Evolutionary conservation across 768 basidiomycete species (phyloP), one percentile per base, ranked within the genome.

Genomic region (Pleurotus platypus): DNA sequence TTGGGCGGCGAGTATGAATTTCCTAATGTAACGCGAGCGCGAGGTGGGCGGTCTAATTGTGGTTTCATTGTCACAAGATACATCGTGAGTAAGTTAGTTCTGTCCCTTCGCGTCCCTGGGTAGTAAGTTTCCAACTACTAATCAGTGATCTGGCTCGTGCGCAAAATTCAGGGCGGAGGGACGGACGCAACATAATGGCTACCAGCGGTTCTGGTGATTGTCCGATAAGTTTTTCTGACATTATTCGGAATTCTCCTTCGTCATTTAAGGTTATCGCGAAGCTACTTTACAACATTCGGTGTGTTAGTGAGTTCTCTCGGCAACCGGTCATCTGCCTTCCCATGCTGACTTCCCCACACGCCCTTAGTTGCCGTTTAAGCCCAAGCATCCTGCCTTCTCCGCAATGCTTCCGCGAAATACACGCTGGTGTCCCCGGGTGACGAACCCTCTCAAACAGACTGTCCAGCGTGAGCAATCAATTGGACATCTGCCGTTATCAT

Each of bases 221-320:
- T 39, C 51, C 20, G 39, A 42, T 24, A 7, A 54, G 39, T n/a
- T 22, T 54, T 54, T 24, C 5, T 54, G 16, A 27, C 18, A 13
- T 12, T 42, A 54, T 54, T 42, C 16, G 39, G 30, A 35, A 35
- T 35, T 35, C 30, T 11, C 11, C 30, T 35, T 9, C 8, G 30
- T 54, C 39, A 15, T 8, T 38, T 20, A 54, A 16, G 26, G 35
- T 54, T 54, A 54, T 38, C 39, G 13, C 38, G 22, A 42, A 20
- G 35, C 39, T 39, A 54, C 9, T 4, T 18, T 43, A 24, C 37
- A 12, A 39, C 51, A 37, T 39, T 54, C 39, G 42, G 38, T 13
- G n/a, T 54, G 18, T 54, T 39, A 11, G 51, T 42, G 51, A 54
- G 51, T 54, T 54, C 51, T 54, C 51, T 54, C 51, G 51, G 51